Base-by-base conservation (phyloP, 306 rosid genomes). In the Trifolium dubium region DNA sequence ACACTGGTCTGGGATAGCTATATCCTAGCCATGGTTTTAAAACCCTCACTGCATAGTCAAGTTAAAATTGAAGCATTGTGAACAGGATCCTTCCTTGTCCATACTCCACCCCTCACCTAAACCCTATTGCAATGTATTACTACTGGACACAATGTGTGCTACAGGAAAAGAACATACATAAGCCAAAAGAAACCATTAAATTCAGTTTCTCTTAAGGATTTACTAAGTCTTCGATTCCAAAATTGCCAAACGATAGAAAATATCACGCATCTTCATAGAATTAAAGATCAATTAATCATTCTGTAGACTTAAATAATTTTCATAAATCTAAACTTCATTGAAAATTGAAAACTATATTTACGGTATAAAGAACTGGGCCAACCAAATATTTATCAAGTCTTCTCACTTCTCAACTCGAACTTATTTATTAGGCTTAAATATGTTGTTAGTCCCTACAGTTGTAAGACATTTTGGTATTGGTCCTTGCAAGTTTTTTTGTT, bases 161-260 rank as follows among this genome's bases (percentile, higher is more conserved):
- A 17, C 10, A 17, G 39, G n/a, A 50, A 63, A 70, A 71, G 30
- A 53, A 35, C 70, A 40, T 55, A 54, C 11, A 72, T 44, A 34
- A 66, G 40, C 56, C 71, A 67, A 67, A 67, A 47, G 31, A 53
- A 80, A 54, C 72, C 15, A 49, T 32, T 47, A 40, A 61, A 68
- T 69, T 75, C 31, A 43, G 30, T 23, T 51, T 41, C 7, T 35
- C 53, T 54, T 43, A 67, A 67, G 19, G 58, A 50, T 39, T 46
- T 28, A 32, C 51, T 13, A 43, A 60, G 13, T 61, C 15, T 69
- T 18, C 23, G 19, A 31, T 31, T 41, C 54, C 56, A 62, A 73
- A 54, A 67, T 53, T 31, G 15, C 30, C 17, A 37, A 70, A 46
- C 29, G 10, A 53, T 53, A 62, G 66, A 64, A 68, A 69, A 75